These are phyloP conservation scores for Suhomyces sp. DNA, from an alignment of 805 yeast species.

Conservation along the genomic window DNA sequence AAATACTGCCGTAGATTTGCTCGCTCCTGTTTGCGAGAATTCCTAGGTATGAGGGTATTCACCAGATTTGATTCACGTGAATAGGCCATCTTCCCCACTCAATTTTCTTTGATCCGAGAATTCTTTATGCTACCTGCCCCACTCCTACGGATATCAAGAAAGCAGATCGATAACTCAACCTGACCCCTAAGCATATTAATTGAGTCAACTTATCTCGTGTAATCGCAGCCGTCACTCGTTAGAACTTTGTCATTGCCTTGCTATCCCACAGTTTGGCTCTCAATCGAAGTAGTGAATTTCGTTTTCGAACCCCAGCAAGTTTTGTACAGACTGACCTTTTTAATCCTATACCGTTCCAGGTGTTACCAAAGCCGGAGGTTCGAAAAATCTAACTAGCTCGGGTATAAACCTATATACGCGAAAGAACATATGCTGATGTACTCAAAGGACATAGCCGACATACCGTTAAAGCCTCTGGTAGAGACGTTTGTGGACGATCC, in stretches of 20 bases:
- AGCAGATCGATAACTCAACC: not conserved
- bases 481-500: slow-evolving; percentile 45
- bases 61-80: not conserved
- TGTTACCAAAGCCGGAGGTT: not conserved
- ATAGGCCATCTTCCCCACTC: not conserved
- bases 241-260: not conserved
- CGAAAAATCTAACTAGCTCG: not conserved
- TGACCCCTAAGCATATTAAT: not conserved
- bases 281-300: not conserved
- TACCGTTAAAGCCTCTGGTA: slow-evolving; percentile 36
- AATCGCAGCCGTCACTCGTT: not conserved
- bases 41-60: not conserved
- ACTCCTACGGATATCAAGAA: not conserved
- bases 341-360: not conserved
- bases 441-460: slow-evolving; percentile 16
- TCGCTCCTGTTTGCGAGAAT: not conserved
- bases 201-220: not conserved
- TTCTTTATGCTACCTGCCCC: not conserved
- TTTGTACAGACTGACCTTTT: not conserved
- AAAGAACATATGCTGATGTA: not conserved
- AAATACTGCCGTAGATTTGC: not conserved
- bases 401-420: not conserved
- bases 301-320: not conserved
- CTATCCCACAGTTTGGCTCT: not conserved
- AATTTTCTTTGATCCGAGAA: not conserved